phyloP scores from a whole-genome alignment of 306 rosid species.

The Styphnolobium japonicum region DNA sequence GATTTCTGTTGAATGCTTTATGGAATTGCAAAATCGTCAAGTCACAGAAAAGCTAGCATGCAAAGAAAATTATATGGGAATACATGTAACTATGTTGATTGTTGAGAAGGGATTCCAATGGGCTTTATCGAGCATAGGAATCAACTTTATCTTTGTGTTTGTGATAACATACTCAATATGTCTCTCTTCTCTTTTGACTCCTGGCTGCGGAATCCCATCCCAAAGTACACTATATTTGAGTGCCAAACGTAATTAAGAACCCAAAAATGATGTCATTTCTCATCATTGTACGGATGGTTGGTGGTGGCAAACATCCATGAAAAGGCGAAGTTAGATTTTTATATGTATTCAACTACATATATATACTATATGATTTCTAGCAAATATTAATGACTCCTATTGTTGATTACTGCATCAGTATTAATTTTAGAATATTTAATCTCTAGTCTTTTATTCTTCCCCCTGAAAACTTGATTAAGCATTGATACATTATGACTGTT shows the following conservation, averaged over 20 bases:
- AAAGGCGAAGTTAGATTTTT: neutral
- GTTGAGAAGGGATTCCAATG: conserved; percentile 26
- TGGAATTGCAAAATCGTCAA: conserved; percentile 32
- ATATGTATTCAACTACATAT: no score
- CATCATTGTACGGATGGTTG: conserved; percentile 20
- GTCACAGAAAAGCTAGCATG: conserved; percentile 16
- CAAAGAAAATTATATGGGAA: conserved; percentile 24
- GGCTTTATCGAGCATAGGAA: conserved; percentile 44
- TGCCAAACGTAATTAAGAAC: conserved; percentile 1
- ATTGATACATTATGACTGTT: no score
- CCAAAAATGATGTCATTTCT: conserved; percentile 24
- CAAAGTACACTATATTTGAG: conserved; percentile 6
- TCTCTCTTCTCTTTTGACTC: conserved; percentile 59
- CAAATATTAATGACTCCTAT: no score
- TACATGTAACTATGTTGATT: conserved; percentile 11
- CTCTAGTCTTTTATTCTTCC: no score
- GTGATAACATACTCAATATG: conserved; percentile 50
- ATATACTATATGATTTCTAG: no score
- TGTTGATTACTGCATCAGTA: no score
- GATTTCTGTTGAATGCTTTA: neutral
- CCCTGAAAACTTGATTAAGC: no score
- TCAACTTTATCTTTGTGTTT: conserved; percentile 41
- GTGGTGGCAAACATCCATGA: conserved; percentile 11
- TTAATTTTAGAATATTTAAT: no score
- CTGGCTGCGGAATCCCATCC: neutral